Evolutionary conservation across 768 basidiomycete genomes (phyloP), one percentile per base, ranked within the genome.

Genomic region (Leccinum incarnatum): DNA sequence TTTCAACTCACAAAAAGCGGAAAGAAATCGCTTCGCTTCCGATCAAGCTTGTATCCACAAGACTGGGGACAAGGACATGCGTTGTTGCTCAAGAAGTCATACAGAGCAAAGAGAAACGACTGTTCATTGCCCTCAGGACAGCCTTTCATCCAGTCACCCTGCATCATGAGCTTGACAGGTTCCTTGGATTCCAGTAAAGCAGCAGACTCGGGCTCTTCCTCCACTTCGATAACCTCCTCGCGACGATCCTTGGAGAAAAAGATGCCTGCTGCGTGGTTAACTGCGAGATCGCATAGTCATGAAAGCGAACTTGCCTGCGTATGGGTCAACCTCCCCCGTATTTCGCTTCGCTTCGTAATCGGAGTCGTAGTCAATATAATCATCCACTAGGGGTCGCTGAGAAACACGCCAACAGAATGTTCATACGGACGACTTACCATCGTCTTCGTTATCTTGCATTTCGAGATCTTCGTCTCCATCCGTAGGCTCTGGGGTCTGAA

Each of bases 101-200:
- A 95, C 30, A 94, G 81, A 62, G 86, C 82, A 75, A 97, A 97
- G 53, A 97, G 77, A 75, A 89, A 90, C 58, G 84, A 85, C 69
- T 97, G 94, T 72, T 97, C 94, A 67, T 88, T 86, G 53, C 91
- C 92, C 72, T 96, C 94, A 0, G 95, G 94, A 73, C 95, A 97
- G 19, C 95, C 95, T 70, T 91, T 92, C 95, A 97, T 97, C 93
- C 93, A 97, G 69, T 95, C 87, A 27, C 91, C 92, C 72, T 92
- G 90, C 21, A 87, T 87, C 83, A 96, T 85, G 42, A 95, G 75
- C 62, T 83, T 83, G 32, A 85, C 78, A 17, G 73, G 73, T 56
- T 84, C 81, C 42, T 72, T 74, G 56, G 71, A 77, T 19, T 71
- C 73, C 17, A 77, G 71, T 32, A 90, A 69, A 42, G 70, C 60